Evolutionary conservation across 2,329 filamentous ascomycete species (phyloP).

Genomic region (Fusarium humuli): DNA sequence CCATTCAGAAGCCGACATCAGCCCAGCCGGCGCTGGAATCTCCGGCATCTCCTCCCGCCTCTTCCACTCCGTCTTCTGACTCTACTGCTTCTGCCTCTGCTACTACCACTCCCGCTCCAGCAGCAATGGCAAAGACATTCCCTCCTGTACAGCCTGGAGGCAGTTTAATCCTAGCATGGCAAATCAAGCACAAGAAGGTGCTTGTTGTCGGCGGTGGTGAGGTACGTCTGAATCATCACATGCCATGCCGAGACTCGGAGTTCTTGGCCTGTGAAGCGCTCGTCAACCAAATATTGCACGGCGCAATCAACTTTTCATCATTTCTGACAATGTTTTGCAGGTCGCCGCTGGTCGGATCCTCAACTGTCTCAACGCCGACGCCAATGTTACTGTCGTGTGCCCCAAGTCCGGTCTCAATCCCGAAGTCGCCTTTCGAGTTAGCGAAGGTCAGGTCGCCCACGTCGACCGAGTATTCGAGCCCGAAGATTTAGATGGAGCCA

Average conservation of each 20-base stretch:
- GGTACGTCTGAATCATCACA: constrained; percentile 63
- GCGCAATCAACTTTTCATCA: background rate
- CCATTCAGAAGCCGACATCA: constrained; percentile 42
- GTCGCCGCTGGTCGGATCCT: constrained; percentile 95
- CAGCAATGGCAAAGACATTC: constrained; percentile 63
- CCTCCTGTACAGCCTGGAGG: constrained; percentile 89
- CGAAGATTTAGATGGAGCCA: constrained; percentile 81
- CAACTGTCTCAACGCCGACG: constrained; percentile 94
- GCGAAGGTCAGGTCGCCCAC: constrained; percentile 80
- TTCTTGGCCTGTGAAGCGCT: constrained; percentile 2
- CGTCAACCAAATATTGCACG: constrained; percentile 1
- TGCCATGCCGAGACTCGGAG: constrained; percentile 17
- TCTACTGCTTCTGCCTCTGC: constrained; percentile 14
- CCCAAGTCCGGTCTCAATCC: constrained; percentile 84
- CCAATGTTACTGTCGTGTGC: constrained; percentile 86
- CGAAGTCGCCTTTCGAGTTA: constrained; percentile 86
- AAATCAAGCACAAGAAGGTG: constrained; percentile 87
- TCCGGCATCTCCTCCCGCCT: constrained; percentile 39
- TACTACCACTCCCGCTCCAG: constrained; percentile 12
- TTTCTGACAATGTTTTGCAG: constrained; percentile 60
- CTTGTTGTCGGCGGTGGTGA: constrained; percentile 96
- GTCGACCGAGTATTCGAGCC: constrained; percentile 87
- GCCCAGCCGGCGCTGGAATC: constrained; percentile 41
- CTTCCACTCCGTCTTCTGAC: constrained; percentile 26
- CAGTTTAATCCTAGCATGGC: constrained; percentile 95